A percentile compares a stretch with the other conserved stretches of the same genome.
phyloP scores from a whole-genome alignment of 345 rosid genomes.

The Salix viminalis region DNA sequence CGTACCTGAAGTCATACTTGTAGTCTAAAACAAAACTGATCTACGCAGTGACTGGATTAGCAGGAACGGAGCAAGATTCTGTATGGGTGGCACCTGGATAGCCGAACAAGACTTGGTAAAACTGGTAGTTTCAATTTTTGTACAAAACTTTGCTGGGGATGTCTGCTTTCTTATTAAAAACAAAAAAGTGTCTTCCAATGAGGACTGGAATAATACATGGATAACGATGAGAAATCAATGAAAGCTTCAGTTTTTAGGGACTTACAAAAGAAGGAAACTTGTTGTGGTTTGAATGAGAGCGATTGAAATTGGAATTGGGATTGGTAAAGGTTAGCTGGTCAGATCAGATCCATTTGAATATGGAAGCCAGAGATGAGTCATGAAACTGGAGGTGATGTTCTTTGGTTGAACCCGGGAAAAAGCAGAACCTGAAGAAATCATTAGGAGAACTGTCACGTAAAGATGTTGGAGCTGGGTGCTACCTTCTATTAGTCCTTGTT shows the following conservation, averaged over 20 bases:
- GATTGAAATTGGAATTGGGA: neutral
- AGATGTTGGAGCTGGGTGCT: neutral
- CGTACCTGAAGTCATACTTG: slow-evolving; percentile 62
- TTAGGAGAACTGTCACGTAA: neutral
- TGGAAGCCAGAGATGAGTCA: neutral
- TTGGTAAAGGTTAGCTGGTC: neutral
- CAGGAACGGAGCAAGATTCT: neutral
- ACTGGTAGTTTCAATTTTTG: neutral
- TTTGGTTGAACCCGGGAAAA: neutral
- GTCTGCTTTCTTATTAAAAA: neutral
- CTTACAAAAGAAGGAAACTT: neutral
- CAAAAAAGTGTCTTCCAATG: neutral
- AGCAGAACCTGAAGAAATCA: neutral
- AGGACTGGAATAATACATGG: neutral
- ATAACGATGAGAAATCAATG: neutral
- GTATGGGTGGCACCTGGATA: neutral
- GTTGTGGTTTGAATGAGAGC: neutral
- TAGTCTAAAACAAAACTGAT: neutral
- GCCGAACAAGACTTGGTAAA: neutral
- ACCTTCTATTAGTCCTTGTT: neutral
- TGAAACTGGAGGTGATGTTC: neutral
- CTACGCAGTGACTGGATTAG: neutral
- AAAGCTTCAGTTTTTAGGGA: neutral
- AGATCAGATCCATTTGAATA: neutral
- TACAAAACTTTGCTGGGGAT: neutral